Conservation (phyloP, 208 protist species). For the Trypanosoma boissoni region DNA sequence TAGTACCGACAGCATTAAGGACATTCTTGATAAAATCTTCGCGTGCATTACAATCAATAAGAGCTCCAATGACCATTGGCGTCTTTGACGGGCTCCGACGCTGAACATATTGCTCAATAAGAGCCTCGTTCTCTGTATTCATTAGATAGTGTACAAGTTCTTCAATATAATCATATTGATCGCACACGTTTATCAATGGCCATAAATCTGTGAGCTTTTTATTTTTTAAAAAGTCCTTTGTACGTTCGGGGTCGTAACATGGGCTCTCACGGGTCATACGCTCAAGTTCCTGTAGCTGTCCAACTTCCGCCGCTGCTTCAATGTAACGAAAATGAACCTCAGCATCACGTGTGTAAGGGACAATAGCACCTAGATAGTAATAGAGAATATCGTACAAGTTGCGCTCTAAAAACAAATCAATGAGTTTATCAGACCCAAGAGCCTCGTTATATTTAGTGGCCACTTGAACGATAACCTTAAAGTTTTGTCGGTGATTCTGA, state of each 20-base stretch:
- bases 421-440: slow-evolving; percentile 92
- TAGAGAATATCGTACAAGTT: slow-evolving; percentile 96
- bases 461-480: slow-evolving; percentile 98
- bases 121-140: slow-evolving; percentile 94
- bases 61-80: slow-evolving; percentile 96
- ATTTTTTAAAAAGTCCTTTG: slow-evolving; percentile 99
- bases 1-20: slow-evolving; percentile 93
- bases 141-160: slow-evolving; percentile 98
- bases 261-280: slow-evolving; percentile 98
- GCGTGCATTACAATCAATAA: slow-evolving; percentile 97
- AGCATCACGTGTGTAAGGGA: slow-evolving; percentile 95
- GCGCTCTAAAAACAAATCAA: slow-evolving; percentile 96
- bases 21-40: slow-evolving; percentile 97
- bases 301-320: slow-evolving; percentile 96
- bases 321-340: slow-evolving; percentile 99
- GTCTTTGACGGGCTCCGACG: slow-evolving; percentile 96
- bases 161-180: slow-evolving; percentile 98
- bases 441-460: slow-evolving; percentile 98
- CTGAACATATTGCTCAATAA: slow-evolving; percentile 97
- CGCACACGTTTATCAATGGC: slow-evolving; percentile 99
- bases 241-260: slow-evolving; percentile 96
- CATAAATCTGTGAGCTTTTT: slow-evolving; percentile 97
- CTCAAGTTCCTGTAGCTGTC: slow-evolving; percentile 98
- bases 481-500: slow-evolving; percentile 94
- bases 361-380: slow-evolving; percentile 97